These are phyloP conservation scores for sunflower (Helianthus annuus) DNA, from an alignment of 129 eudicot species.

Conservation along the genomic window DNA sequence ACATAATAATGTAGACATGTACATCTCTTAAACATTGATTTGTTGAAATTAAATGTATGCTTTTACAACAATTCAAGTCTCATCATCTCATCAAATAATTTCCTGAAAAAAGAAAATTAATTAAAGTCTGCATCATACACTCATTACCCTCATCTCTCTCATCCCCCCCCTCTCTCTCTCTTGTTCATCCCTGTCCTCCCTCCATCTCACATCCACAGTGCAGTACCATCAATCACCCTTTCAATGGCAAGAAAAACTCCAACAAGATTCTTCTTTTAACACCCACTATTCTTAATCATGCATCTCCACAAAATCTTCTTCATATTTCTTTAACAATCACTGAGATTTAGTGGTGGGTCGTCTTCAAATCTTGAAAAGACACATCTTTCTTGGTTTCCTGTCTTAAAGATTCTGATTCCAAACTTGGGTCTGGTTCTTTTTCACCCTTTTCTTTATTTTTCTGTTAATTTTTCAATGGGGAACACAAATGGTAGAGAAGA, in stretches of 20 bases:
- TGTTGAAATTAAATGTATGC: neutral
- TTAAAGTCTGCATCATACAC: slow-evolving; percentile 34
- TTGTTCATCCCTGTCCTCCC: neutral
- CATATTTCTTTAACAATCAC: slow-evolving; percentile 25
- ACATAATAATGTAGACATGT: neutral
- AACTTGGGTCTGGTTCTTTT: slow-evolving; percentile 6
- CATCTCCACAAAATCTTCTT: slow-evolving; percentile 9
- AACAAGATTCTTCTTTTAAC: slow-evolving; percentile 7
- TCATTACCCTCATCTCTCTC: slow-evolving; percentile 35
- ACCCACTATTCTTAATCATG: slow-evolving; percentile 5
- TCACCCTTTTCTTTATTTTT: neutral
- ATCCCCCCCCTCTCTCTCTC: slow-evolving; percentile 10
- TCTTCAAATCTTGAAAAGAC: neutral
- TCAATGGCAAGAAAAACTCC: slow-evolving; percentile 6
- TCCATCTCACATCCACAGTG: slow-evolving; percentile 22
- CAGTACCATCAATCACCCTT: slow-evolving; percentile 25
- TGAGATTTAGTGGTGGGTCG: slow-evolving; percentile 31
- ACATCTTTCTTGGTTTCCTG: neutral
- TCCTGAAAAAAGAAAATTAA: neutral
- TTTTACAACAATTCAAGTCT: slow-evolving; percentile 28
- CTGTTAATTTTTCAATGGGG: slow-evolving; percentile 49
- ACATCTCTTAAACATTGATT: neutral
- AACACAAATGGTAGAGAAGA: slow-evolving; percentile 95
- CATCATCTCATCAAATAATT: neutral
- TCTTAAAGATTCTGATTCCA: slow-evolving; percentile 16